Evolutionary conservation across 495 filamentous ascomycete genomes (phyloP).

Genomic region (Parathielavia hyrcaniae): DNA sequence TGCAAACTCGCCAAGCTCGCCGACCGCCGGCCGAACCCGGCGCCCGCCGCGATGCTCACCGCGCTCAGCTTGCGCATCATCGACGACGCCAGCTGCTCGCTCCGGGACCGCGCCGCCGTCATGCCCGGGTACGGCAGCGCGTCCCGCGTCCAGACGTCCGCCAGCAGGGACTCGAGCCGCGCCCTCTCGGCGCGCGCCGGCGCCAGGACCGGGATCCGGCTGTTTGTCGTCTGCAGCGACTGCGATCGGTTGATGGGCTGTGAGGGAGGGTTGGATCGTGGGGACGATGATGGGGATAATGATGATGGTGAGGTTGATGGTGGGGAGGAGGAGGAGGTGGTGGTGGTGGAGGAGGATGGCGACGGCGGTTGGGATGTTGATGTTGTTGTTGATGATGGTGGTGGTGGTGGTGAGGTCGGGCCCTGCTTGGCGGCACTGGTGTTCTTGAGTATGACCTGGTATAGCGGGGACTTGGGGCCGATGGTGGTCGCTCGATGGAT

Average conservation of each 20-base stretch:
- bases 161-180: conserved; percentile 65
- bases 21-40: conserved; percentile 59
- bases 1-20: conserved; percentile 29
- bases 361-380: neutral
- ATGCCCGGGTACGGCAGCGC: conserved; percentile 80
- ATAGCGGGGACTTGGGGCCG: conserved; percentile 53
- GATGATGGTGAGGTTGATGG: too few relatives aligned
- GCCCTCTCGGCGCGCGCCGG: conserved; percentile 70
- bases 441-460: conserved; percentile 83
- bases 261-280: conserved; percentile 29
- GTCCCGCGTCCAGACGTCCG: conserved; percentile 81
- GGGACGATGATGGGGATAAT: neutral
- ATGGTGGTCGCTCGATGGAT: conserved; percentile 70
- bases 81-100: conserved; percentile 62
- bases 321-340: too few relatives aligned
- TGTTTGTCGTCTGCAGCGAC: conserved; percentile 59
- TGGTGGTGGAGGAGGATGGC: too few relatives aligned
- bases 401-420: neutral
- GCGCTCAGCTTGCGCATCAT: conserved; percentile 80
- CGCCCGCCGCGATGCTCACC: conserved; percentile 54
- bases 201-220: conserved; percentile 54
- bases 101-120: conserved; percentile 58
- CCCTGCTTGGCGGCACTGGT: conserved; percentile 62
- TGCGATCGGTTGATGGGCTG: conserved; percentile 61
- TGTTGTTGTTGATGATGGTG: neutral